Evolutionary conservation across 768 basidiomycete species (phyloP), one percentile per base, ranked within the genome.

Genomic region (Amanita fuliginea): DNA sequence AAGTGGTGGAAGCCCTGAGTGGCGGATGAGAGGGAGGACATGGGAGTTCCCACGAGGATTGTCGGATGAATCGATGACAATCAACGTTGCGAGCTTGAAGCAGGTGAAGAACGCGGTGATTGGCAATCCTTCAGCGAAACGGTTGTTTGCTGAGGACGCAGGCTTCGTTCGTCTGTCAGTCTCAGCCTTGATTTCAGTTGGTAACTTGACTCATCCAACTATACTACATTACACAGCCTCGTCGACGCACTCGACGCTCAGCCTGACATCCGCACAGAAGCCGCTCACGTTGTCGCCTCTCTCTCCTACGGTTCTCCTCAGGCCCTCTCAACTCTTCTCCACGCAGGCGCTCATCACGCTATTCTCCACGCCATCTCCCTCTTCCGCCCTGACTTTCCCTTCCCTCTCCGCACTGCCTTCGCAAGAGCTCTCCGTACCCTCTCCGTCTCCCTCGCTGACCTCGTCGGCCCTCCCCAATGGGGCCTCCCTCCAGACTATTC

Each of bases 121-220:
- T 34, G 87, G 87, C 1, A 90, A 88, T 53, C 86, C 84, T 0
- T 75, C 78, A 0, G 83, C 83, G 1, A 90, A 90, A 60, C 59
- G 70, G 2, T 61, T 72, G 11, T 64, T 86, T 1, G 77, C 80
- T 0, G 64, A 69, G 37, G 82, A 89, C 55, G 65, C 72, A 10
- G 61, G 58, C 2, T 79, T 81, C 57, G 65, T 89, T 14, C 67
- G 70, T 54, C 70, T 66, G 81, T 84, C 55, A 57, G 74, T 33
- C 43, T 26, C 24, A 26, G 6, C 4, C n/a, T n/a, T n/a, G n/a
- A n/a, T n/a, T n/a, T n/a, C n/a, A n/a, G n/a, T n/a, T n/a, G n/a
- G n/a, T n/a, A n/a, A n/a, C n/a, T n/a, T n/a, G n/a, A n/a, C n/a
- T n/a, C n/a, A n/a, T n/a, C 26, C 7, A 24, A 24, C 22, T 24